Base-by-base conservation (phyloP, 176 grass and related monocot genomes). In the Aechmea fasciata region DNA sequence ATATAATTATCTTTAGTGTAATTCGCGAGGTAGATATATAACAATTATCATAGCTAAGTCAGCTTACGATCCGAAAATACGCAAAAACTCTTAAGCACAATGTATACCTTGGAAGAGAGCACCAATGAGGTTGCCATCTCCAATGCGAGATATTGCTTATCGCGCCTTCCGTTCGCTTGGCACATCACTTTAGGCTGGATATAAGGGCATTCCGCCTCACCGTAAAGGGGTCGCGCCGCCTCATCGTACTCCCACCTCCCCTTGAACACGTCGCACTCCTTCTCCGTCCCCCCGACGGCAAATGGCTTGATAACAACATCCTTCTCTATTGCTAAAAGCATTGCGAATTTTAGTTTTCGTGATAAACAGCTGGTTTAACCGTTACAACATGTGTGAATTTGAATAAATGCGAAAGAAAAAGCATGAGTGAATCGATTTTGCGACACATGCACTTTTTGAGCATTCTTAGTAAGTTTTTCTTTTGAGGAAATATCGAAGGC, bases 51-150 rank as follows among this genome's bases (percentile, higher is more conserved):
- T 41, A 41, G 33, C 4, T 7, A 41, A 41, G 33, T 41, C 6
- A 41, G 33, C 33, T 26, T 26, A 26, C 2, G 1, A 26, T 26
- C 63, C 3, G 12, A 66, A 28, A 66, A 41, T 41, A 41, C 11
- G 14, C 2, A 11, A 66, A 5, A 2, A 41, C 14, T 28, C 18
- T 14, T 14, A 10, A 69, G 33, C 48, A 0, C 12, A 11, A n/a
- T 4, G 47, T 10, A 11, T 64, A 73, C 72, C 72, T 64, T 51
- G 59, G 61, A 11, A 74, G 48, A 74, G 72, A 65, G 48, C 72
- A 74, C 11, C 20, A 11, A 63, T 74, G 57, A 24, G 72, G 72
- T 17, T 74, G 59, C 72, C 72, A 74, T 64, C 72, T 74, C 72
- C 72, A 74, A 22, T 51, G 18, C 22, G n/a, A 64, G 72, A 13